Conservation (phyloP, 2,329 filamentous ascomycete species). For the Penicillium sp. region DNA sequence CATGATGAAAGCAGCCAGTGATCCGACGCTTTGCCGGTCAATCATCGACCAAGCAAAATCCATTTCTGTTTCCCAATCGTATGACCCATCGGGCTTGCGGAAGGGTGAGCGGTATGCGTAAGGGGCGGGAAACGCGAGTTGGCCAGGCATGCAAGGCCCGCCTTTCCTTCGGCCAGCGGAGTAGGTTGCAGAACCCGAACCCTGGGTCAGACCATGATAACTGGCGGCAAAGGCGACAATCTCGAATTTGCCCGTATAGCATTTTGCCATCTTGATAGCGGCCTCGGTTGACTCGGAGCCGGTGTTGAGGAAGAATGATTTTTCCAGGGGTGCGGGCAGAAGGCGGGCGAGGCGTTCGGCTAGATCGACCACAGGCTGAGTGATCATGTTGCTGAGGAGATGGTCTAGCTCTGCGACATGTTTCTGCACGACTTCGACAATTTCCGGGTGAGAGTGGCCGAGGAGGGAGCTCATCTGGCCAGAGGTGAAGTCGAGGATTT, state of each 20-base stretch:
- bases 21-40: conserved; percentile 57
- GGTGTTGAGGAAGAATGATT: conserved; percentile 53
- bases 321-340: conserved; percentile 41
- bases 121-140: conserved; percentile 2
- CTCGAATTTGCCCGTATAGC: conserved; percentile 62
- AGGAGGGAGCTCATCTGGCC: conserved; percentile 59
- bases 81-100: conserved; percentile 54
- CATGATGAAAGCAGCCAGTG: conserved; percentile 59
- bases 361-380: conserved; percentile 54
- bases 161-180: conserved; percentile 48
- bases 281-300: conserved; percentile 58
- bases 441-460: conserved; percentile 56
- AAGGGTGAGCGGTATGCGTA: conserved; percentile 51
- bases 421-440: conserved; percentile 50
- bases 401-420: conserved; percentile 55
- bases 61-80: conserved; percentile 64
- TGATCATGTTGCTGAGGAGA: conserved; percentile 57
- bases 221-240: conserved; percentile 57
- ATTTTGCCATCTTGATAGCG: conserved; percentile 62
- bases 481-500: conserved; percentile 57
- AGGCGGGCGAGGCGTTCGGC: conserved; percentile 49
- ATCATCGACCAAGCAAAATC: conserved; percentile 60
- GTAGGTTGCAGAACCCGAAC: conserved; percentile 53
- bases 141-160: background rate
- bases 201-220: conserved; percentile 61